A percentile compares a stretch with the other conserved stretches of the same genome.
phyloP scores from a whole-genome alignment of 1,284 basidiomycete species.

The Pyrrhoderma lamaoense region DNA sequence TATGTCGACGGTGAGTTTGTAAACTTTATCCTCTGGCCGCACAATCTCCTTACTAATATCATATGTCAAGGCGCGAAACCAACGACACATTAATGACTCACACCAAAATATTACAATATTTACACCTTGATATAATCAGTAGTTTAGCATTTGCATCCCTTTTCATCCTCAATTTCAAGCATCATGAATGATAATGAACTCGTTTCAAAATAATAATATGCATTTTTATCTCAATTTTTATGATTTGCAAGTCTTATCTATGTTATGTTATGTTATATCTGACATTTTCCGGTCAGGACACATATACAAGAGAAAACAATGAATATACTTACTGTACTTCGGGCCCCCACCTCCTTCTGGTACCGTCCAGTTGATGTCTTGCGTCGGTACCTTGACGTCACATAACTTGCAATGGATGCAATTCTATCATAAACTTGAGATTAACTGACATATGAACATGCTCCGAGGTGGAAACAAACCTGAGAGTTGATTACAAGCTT shows the following conservation, averaged over 20 bases:
- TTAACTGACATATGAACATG: constrained; percentile 8
- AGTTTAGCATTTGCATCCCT: background rate
- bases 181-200: background rate
- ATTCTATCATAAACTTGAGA: constrained; percentile 38
- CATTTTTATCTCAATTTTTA: background rate
- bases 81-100: background rate
- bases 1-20: constrained; percentile 75
- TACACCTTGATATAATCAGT: background rate
- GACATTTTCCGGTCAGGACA: too few relatives aligned
- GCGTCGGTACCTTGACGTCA: constrained; percentile 87
- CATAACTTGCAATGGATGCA: constrained; percentile 94
- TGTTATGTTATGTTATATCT: too few relatives aligned
- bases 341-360: constrained; percentile 93
- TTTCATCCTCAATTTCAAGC: background rate
- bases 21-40: background rate
- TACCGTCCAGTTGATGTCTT: constrained; percentile 92
- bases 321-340: constrained; percentile 79
- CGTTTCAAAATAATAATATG: background rate
- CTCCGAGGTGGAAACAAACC: constrained; percentile 32
- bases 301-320: too few relatives aligned
- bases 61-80: constrained; percentile 6
- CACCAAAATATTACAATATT: background rate
- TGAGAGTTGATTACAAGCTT: constrained; percentile 97
- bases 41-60: background rate
- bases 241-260: too few relatives aligned